These are phyloP conservation scores for Fusarium sacchari DNA, from an alignment of 2,329 filamentous ascomycete genomes.

Conservation along the genomic window DNA sequence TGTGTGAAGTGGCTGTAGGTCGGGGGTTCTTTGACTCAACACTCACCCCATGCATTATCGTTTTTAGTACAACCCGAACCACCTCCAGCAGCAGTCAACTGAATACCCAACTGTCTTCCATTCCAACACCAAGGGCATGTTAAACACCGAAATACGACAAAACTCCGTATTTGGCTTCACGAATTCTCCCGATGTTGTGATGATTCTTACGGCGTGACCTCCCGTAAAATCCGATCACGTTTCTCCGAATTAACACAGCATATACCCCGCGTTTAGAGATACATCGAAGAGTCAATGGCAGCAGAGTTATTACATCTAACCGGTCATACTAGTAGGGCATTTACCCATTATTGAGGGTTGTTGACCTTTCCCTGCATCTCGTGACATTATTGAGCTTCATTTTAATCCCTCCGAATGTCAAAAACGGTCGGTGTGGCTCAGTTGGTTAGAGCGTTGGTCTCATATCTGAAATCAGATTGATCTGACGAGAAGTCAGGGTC, in stretches of 20 bases:
- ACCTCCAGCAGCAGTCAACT: background rate
- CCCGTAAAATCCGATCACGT: constrained; percentile 35
- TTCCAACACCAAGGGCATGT: background rate
- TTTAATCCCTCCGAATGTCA: background rate
- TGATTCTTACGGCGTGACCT: constrained; percentile 11
- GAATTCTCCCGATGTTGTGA: constrained; percentile 21
- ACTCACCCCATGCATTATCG: background rate
- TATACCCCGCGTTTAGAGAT: constrained; percentile 2
- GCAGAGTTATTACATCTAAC: background rate
- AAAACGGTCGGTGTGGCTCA: constrained; percentile 42
- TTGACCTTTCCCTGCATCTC: rapidly evolving
- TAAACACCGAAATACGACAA: constrained; percentile 31
- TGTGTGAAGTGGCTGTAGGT: background rate
- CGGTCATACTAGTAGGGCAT: background rate
- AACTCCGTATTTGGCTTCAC: constrained; percentile 22
- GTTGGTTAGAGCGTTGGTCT: constrained; percentile 47
- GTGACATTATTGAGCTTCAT: background rate
- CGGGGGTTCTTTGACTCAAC: background rate
- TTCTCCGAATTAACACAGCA: constrained; percentile 14
- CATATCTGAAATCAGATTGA: constrained; percentile 37
- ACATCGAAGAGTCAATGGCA: background rate
- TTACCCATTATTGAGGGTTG: too few species aligned
- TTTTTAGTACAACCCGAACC: constrained; percentile 11
- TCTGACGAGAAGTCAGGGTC: constrained; percentile 35
- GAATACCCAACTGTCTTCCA: background rate